These are phyloP conservation scores for Tympanopsis confertula DNA, from an alignment of 2,329 filamentous ascomycete species.

Conservation along the genomic window DNA sequence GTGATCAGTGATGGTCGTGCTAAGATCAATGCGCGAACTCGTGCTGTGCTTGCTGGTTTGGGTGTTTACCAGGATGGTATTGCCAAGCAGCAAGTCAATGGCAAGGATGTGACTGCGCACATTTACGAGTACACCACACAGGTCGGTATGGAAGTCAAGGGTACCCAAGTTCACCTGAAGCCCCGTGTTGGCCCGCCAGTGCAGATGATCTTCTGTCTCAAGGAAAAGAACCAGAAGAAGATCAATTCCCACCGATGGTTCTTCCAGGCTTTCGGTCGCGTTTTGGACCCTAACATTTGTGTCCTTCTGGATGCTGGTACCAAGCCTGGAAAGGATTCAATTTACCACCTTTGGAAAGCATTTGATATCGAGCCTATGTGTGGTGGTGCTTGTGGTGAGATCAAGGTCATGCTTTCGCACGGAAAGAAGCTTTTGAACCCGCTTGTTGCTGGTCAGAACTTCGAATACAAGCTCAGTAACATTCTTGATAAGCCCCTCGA, in stretches of 20 bases:
- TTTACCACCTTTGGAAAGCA: conserved; percentile 97
- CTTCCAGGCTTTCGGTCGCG: conserved; percentile 88
- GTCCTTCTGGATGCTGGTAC: conserved; percentile 94
- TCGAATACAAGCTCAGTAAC: conserved; percentile 99
- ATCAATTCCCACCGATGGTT: conserved; percentile 99
- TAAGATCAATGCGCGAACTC: conserved; percentile 89
- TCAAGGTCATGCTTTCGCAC: conserved; percentile 88
- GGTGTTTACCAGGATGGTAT: conserved; percentile 98
- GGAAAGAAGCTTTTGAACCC: conserved; percentile 88
- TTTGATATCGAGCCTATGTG: conserved; percentile 98
- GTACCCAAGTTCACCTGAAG: conserved; percentile 76
- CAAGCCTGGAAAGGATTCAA: conserved; percentile 82
- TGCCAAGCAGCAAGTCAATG: conserved; percentile 94
- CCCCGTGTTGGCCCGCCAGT: conserved; percentile 81
- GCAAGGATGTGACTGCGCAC: conserved; percentile 90
- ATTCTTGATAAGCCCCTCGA: conserved; percentile 96
- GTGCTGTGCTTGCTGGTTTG: conserved; percentile 79
- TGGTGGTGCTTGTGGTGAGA: conserved; percentile 92
- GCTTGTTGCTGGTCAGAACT: conserved; percentile 90
- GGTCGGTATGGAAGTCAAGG: conserved; percentile 68
- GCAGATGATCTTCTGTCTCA: conserved; percentile 93
- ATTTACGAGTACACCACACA: conserved; percentile 93
- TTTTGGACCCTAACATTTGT: conserved; percentile 91
- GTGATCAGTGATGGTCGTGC: conserved; percentile 92
- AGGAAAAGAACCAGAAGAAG: conserved; percentile 99